Evolutionary conservation across 192 early-diverging fungal genomes (phyloP), one percentile per base, ranked within the genome.

Genomic region (Coemansia sp.): DNA sequence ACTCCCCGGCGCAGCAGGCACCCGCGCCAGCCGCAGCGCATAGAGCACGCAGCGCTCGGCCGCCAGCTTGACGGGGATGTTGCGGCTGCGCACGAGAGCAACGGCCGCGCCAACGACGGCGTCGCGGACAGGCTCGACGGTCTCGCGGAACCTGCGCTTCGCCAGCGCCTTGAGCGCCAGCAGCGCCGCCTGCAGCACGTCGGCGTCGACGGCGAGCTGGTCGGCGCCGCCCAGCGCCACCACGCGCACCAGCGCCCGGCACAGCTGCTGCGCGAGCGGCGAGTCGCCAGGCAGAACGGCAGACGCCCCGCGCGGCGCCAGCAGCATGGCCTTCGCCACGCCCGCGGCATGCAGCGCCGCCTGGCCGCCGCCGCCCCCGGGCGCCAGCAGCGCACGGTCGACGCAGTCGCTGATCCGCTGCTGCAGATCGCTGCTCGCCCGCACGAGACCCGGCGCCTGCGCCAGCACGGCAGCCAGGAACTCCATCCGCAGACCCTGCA

Each of bases 31-130:
- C 19, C 90, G 82, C 41, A 97, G 65, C 13, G 88, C 60, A 61
- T 92, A 87, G 32, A 95, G 64, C 67, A 96, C 71, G 7, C 93
- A 86, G 16, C 92, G 85, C 75, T 97, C 95, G 0, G 92, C 89
- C 6, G 93, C 91, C 51, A 94, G 69, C 73, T 97, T 97, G 59
- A 97, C 86, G 7, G 93, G 88, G 45, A 92, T 86, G 17, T 86
- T 89, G 50, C 94, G 88, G 64, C 94, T 92, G 12, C 92, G 88
- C 13, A 92, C 93, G 71, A 82, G 86, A 5, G 70, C 63, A 87
- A 97, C 91, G 6, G 90, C 83, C 0, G 86, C 83, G 0, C 89
- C 82, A 10, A 96, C 86, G 9, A 94, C 55, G 1, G 71, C 48
- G 6, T 60, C 60, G 51, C 92, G 75, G 43, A 85, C 63, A 1